Evolutionary conservation across 371 early-diverging fungal species (phyloP), one percentile per base, ranked within the genome.

Genomic region (Apophysomyces elegans): DNA sequence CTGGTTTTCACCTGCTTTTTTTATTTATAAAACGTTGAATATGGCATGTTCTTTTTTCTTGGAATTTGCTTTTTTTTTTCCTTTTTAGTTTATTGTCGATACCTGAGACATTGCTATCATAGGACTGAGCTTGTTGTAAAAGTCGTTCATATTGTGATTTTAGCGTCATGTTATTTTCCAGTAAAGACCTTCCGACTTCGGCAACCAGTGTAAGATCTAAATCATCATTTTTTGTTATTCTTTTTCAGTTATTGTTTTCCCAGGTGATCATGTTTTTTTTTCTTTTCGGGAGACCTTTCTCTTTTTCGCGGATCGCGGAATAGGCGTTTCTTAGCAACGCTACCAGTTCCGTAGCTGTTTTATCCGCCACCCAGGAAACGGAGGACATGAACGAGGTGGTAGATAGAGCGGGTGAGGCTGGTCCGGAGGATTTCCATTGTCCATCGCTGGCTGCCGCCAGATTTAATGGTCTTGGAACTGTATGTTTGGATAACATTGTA

Each of bases 131-230:
- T 59, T 81, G 78, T 5, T 74, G 71, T 43, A 76, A 59, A 39
- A 80, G 14, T 11, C 64, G 62, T 35, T 85, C 80, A 64, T 78
- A 79, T 59, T 81, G 79, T 11, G 75, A 63, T 62, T 83, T 74
- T 36, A 85, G 68, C 16, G 54, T 65, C 35, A 68, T 63, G 64
- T 85, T 83, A 44, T 79, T 72, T 58, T 79, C 80, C 57, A 83
- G 58, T n/a, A 85, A 66, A 44, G 73, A 72, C 56, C 79, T 74
- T 39, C 86, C 83, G 36, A 85, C 64, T 69, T 80, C 70, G 9
- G 83, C 81, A 18, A 81, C 85, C 44, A 81, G 58, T 18, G 63
- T 73, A n/a, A 83, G 69, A 65, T 81, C 83, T 85, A 59, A 26
- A 26, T 26, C 32, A 58, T 39, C 58, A 6, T 38, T 60, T 38